Base-by-base conservation (phyloP, 2,329 filamentous ascomycete species). In the Cadophora luteo-olivacea region DNA sequence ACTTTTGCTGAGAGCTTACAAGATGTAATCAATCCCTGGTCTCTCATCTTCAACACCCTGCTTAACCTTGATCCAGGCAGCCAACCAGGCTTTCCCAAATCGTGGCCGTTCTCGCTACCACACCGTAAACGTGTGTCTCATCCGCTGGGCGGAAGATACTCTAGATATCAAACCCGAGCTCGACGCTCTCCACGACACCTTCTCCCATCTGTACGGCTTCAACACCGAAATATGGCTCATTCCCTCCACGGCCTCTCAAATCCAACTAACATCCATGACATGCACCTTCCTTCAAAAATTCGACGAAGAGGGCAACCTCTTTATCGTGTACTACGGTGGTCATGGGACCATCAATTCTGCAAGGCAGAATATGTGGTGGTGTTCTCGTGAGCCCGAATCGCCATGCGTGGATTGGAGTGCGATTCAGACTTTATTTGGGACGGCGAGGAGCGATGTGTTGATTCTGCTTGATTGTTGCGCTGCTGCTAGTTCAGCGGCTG, bases 111-210 rank as follows among this genome's bases (percentile, higher is more conserved):
- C 82, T 71, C 81, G 86, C 66, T 89, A 88, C 77, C 82, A 80
- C 68, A 86, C 85, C 64, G 86, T 88, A 3, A 82, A 86, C 66
- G 82, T 82, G 2, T 78, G 88, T 22, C 79, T 88, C 49, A 78
- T 88, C 29, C 85, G 88, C 75, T 88, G 86, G 86, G 83, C 82
- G 60, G 85, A 81, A 2, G 86, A 88, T 70, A 86, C 88, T 67
- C 78, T 88, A 9, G 87, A 66, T 12, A 69, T 88, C 19, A 79
- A 87, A 16, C 85, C 85, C 1, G 86, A 88, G 75, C 77, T 89
- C 22, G 84, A 88, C 70, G 84, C 87, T 67, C 77, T 88, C 49
- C 84, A 86, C 69, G 83, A 83, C 87, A 85, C 72, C 76, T 88
- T 45, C 82, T 82, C 29, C 82, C 85, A 65, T 68, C 25, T 66